These are phyloP conservation scores for Patellifolia procumbens DNA, from an alignment of 179 eudicot species.

Conservation along the genomic window DNA sequence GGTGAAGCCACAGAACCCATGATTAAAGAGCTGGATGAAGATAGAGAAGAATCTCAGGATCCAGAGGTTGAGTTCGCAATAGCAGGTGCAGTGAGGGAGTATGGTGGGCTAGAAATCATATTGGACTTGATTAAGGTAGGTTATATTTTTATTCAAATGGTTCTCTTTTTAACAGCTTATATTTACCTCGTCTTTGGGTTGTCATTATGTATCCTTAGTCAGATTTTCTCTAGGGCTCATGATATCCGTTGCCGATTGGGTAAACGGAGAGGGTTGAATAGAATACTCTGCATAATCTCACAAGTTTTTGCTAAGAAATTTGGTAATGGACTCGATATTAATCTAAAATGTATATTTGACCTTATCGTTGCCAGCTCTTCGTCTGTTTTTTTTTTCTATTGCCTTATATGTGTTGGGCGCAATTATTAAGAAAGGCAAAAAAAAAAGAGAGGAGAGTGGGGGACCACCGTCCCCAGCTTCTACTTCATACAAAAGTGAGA, in stretches of 20 bases:
- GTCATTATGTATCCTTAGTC: background rate
- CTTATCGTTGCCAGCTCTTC: background rate
- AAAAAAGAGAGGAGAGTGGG: too few relatives aligned
- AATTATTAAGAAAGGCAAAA: too few relatives aligned
- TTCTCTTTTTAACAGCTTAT: background rate
- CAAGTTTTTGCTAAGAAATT: background rate
- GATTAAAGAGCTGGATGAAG: constrained; percentile 99
- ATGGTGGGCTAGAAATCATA: constrained; percentile 91
- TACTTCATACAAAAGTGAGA: too few relatives aligned
- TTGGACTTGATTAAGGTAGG: constrained; percentile 86
- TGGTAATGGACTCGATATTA: background rate
- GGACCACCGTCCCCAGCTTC: too few relatives aligned
- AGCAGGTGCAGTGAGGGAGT: constrained; percentile 93
- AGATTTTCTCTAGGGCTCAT: background rate
- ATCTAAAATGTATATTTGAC: background rate
- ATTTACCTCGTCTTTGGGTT: background rate
- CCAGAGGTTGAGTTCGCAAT: constrained; percentile 98
- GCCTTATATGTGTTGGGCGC: too few relatives aligned
- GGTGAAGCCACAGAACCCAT: constrained; percentile 99
- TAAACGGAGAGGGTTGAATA: background rate
- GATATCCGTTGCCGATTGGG: background rate
- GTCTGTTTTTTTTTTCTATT: too few relatives aligned
- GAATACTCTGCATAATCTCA: background rate
- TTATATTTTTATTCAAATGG: background rate
- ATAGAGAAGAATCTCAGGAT: constrained; percentile 98